Evolutionary conservation across 2,329 filamentous ascomycete species (phyloP).

Genomic region (Aspergillus felis): DNA sequence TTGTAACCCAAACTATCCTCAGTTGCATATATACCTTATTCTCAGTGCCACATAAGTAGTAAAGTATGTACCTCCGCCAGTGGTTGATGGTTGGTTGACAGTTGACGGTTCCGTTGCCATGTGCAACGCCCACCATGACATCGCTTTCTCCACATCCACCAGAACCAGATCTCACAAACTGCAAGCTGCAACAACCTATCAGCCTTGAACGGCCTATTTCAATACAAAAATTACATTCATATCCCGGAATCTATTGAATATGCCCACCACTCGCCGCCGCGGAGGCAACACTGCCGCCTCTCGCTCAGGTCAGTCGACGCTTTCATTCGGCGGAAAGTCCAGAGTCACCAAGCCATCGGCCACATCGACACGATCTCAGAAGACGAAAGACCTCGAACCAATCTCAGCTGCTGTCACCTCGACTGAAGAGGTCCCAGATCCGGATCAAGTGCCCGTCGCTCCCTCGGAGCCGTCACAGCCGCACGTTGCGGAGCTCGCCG

Average conservation of each 20-base stretch:
- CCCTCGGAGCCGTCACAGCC: conserved; percentile 25
- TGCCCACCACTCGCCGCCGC: conserved; percentile 42
- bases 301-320: conserved; percentile 52
- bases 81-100: not conserved
- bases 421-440: conserved; percentile 19
- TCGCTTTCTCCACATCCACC: conserved; percentile 12
- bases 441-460: conserved; percentile 24
- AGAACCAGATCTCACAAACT: conserved; percentile 4
- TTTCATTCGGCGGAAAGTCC: conserved; percentile 57
- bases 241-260: conserved; percentile 14
- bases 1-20: not conserved
- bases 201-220: not conserved
- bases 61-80: not conserved
- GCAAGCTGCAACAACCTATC: not conserved
- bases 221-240: not conserved
- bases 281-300: conserved; percentile 34
- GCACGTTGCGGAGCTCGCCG: conserved; percentile 32
- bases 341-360: conserved; percentile 56
- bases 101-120: conserved; percentile 8
- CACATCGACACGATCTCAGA: conserved; percentile 28
- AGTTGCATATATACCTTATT: not conserved
- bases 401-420: conserved; percentile 31
- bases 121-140: conserved; percentile 16
- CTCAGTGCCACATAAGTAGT: not conserved
- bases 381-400: conserved; percentile 30